Evolutionary conservation across 306 rosid genomes (phyloP), one percentile per base, ranked within the genome.

Genomic region (cucumber (Cucumis sativus)): DNA sequence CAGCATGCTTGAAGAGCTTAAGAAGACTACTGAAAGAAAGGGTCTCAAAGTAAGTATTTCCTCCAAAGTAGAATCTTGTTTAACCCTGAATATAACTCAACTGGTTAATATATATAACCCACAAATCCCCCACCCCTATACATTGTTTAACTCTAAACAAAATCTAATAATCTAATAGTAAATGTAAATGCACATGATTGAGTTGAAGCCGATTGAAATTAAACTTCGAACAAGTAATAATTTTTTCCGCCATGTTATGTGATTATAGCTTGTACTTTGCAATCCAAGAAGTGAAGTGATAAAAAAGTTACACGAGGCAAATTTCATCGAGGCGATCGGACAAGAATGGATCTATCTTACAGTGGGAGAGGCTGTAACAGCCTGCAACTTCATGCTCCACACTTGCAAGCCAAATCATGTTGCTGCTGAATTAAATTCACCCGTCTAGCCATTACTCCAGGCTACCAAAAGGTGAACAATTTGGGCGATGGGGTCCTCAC

Each of bases 201-300:
- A 55, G 23, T 55, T n/a, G 60, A 56, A 56, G 8, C 6, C 3
- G 16, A 47, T 47, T 47, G 4, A 47, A 2, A 10, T 28, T 10
- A 10, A 2, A 47, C 5, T 15, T 47, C 4, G 52, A 47, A 47
- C 52, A 2, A 75, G 43, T 76, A 72, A 54, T 78, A 1, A 5
- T 23, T 20, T 30, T 20, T 35, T 18, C 3, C 7, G 18, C n/a
- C 10, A 1, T 17, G 6, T 35, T 28, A 13, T 63, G 20, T 62
- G 58, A 70, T 67, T n/a, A 0, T 30, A 86, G 89, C 85, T 86
- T 52, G 84, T 77, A 30, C 64, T 86, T 45, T 83, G 83, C 74
- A 86, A 86, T 76, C 89, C 89, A 7, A 62, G 82, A 77, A 82
- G 89, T 8, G 89, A 86, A 61, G 87, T 86, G 82, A 79, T 86